Conservation (phyloP, 2,329 filamentous ascomycete species). For the Botrytis sinoallii region DNA sequence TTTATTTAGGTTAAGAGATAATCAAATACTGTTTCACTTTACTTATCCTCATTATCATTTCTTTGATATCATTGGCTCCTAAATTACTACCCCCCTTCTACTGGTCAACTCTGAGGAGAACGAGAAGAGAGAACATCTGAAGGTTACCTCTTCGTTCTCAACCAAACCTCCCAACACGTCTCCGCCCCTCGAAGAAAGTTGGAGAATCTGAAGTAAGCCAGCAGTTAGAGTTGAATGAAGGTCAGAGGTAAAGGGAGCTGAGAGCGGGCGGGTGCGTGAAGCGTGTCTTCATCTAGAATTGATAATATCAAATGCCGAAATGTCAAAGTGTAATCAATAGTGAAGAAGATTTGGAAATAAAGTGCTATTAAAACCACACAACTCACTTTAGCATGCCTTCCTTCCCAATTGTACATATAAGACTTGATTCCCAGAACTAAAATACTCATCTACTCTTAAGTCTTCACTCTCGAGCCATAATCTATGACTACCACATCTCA, state of each 20-base stretch:
- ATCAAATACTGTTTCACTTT: not conserved
- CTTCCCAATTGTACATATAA: not conserved
- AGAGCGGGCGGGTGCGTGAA: not conserved
- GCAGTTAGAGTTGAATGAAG: not conserved
- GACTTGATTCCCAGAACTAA: not conserved
- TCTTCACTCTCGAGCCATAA: not conserved
- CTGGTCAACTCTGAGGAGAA: rapidly evolving
- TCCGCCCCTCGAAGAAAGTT: not conserved
- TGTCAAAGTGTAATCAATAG: not conserved
- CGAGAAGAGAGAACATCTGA: not conserved
- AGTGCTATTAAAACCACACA: not conserved
- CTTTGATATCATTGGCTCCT: not conserved
- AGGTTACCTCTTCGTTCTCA: not conserved
- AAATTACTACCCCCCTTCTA: not conserved
- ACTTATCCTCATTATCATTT: not conserved
- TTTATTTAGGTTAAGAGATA: not conserved
- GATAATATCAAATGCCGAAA: not conserved
- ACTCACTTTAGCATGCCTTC: not conserved
- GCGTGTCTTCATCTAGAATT: not conserved
- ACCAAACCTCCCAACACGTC: not conserved
- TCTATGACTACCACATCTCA: not conserved
- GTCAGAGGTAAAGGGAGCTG: not conserved
- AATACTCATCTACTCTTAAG: not conserved
- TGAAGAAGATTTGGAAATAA: not conserved
- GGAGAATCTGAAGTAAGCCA: not conserved